Percentiles rank a stretch among this genome's conserved stretches.
phyloP scores from a whole-genome alignment of 73 alveolate genomes.

The Blepharisma stoltei region DNA sequence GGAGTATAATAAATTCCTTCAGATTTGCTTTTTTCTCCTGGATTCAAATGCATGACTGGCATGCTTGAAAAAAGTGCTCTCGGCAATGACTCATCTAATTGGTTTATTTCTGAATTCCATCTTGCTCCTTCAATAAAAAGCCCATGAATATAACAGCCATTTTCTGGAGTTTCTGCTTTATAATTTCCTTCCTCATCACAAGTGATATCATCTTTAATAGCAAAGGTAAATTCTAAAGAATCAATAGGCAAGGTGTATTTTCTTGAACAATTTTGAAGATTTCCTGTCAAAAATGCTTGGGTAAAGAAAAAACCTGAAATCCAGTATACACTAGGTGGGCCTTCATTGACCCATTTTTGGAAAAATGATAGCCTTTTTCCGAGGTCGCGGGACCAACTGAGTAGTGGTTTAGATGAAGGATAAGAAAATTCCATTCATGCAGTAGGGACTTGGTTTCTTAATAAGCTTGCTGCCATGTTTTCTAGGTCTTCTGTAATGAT shows the following conservation, averaged over 20 bases:
- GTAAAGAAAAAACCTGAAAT: slow-evolving; percentile 90
- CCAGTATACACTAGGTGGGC: slow-evolving; percentile 86
- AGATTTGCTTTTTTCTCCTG: slow-evolving; percentile 75
- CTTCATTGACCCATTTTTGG: slow-evolving; percentile 73
- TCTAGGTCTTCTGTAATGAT: slow-evolving; percentile 84
- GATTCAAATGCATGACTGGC: slow-evolving; percentile 93
- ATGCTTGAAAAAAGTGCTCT: slow-evolving; percentile 79
- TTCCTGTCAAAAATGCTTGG: slow-evolving; percentile 85
- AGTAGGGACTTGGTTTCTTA: slow-evolving; percentile 82
- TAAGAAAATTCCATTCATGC: slow-evolving; percentile 75
- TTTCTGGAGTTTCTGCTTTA: slow-evolving; percentile 80
- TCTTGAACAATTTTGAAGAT: slow-evolving; percentile 80
- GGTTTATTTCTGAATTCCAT: slow-evolving; percentile 86
- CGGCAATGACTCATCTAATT: slow-evolving; percentile 87
- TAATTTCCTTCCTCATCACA: slow-evolving; percentile 46
- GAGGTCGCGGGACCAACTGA: slow-evolving; percentile 82
- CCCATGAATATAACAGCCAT: slow-evolving; percentile 98
- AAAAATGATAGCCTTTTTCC: slow-evolving; percentile 65
- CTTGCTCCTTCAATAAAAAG: slow-evolving; percentile 99
- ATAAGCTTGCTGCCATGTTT: slow-evolving; percentile 67
- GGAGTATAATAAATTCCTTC: slow-evolving; percentile 61
- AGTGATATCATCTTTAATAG: background rate
- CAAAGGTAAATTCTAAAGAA: slow-evolving; percentile 71
- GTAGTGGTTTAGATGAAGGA: slow-evolving; percentile 80
- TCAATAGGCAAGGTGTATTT: slow-evolving; percentile 85